Evolutionary conservation across 352 stramenopile species (phyloP), one percentile per base, ranked within the genome.

Genomic region (Hyaloperonospora arabidopsidis): DNA sequence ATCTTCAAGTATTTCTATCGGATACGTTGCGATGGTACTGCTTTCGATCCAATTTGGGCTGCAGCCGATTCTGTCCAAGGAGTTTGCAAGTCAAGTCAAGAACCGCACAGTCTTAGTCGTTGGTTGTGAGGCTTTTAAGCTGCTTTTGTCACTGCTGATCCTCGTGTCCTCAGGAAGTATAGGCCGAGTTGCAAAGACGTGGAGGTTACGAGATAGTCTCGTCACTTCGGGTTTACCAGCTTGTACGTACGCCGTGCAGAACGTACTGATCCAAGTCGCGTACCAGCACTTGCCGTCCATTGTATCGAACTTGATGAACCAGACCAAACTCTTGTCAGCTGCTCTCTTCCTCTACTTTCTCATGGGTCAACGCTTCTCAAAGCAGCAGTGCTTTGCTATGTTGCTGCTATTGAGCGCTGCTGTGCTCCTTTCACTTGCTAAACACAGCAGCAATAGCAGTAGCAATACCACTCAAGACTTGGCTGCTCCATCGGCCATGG

Each of bases 271-370:
- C 50, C 82, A 92, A 55, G 52, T 86, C 14, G 70, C 84, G 45
- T 89, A 89, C 61, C 84, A 93, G 65, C 64, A 92, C 62, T 58
- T 92, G 44, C 76, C 79, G 47, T 84, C 84, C 29, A 85, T 92
- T 45, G 68, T 89, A 22, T 92, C 92, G 59, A 93, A 92, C 64
- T 66, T 93, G 38, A 74, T 93, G 38, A 93, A 93, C 70, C 84
- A 93, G 70, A 92, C 81, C 63, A 93, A 93, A 61, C 60, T 93
- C 22, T 63, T 93, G 19, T 92, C 72, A 49, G 87, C 84, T 14
- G 84, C 84, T 23, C 65, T 92, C 48, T 90, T 92, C 53, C 75
- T 93, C 47, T 88, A 76, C 63, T 49, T 87, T 51, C 67, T 93
- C 38, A 56, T 56, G 43, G 73, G 76, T 32, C 90, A 79, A 41